A percentile compares a stretch with the other conserved stretches of the same genome.
Evolutionary conservation across 768 basidiomycete species (phyloP).

Genomic region (Mycena pura): DNA sequence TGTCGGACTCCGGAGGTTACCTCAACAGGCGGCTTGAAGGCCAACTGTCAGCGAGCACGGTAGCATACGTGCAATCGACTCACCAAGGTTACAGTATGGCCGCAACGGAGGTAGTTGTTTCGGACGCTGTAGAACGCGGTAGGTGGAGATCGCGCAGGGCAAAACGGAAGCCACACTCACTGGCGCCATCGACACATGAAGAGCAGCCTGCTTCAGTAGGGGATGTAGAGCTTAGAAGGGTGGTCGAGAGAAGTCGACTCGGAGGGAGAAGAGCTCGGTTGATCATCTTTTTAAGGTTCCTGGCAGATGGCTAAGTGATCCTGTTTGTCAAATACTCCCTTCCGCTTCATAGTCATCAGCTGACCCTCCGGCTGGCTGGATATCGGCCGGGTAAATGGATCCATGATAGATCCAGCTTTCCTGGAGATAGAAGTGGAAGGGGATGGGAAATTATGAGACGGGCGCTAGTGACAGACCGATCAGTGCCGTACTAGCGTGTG

Average conservation of each 20-base stretch:
- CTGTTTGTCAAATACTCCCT: no score
- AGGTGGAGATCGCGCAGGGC: conserved; percentile 15
- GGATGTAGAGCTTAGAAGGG: conserved; percentile 14
- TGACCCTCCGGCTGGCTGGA: no score
- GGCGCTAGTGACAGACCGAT: no score
- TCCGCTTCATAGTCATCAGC: no score
- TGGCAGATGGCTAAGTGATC: conserved; percentile 19
- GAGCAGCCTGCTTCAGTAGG: conserved; percentile 13
- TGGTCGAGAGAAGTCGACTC: conserved; percentile 8
- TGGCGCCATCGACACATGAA: conserved; percentile 63
- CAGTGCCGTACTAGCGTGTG: no score
- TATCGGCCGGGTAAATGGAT: no score
- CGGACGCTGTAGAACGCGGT: conserved; percentile 45
- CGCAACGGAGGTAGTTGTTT: conserved; percentile 55
- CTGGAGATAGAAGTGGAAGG: no score
- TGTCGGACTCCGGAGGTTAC: neutral
- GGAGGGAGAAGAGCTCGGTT: conserved; percentile 10
- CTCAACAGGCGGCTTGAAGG: conserved; percentile 26
- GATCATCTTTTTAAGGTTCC: conserved; percentile 24
- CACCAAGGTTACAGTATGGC: conserved; percentile 53
- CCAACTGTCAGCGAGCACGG: neutral
- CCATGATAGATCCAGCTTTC: no score
- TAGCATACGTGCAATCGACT: conserved; percentile 24
- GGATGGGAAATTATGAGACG: no score
- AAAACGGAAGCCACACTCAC: conserved; percentile 42